Base-by-base conservation (phyloP, 1,139 yeast species). In the Kurtzmaniella quercitrusa region DNA sequence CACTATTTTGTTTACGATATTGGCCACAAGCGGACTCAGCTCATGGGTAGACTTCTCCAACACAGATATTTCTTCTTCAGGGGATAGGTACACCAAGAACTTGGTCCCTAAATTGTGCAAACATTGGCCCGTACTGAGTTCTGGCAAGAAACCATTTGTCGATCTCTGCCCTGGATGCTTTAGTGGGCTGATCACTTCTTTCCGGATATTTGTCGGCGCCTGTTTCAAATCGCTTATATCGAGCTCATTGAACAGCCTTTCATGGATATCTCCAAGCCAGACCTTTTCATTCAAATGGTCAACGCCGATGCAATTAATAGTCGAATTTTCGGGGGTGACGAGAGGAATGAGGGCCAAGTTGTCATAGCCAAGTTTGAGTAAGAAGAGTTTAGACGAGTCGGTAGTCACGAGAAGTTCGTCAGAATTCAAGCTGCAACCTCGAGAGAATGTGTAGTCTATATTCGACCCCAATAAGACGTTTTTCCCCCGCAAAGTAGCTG, bases 381-480 rank as follows among this genome's bases (percentile, higher is more conserved):
- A 43, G 18, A 70, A 48, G 1, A 81, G 47, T 29, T 72, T 75
- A 3, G 76, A 75, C 8, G 55, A 51, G 40, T 70, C 73, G 0
- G 81, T 68, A 14, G 72, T 59, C 2, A 79, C 53, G 24, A 79
- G 51, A 2, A 79, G 34, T 41, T 72, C 74, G 25, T 66, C 66
- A n/a, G 50, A 53, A 44, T 66, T 68, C 33, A 75, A 49, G 15
- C 68, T 55, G 18, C 63, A 58, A 1, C 64, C 63, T 19, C 62
- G 65, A 2, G 73, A 65, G 53, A 83, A 82, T 43, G 69, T 73
- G 14, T 72, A 67, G 47, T 71, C 71, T 11, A 80, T 63, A 39
- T 65, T 66, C 10, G 61, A 63, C 0, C 82, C 83, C 41, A 83
- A 59, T 1, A 82, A 64, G 1, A 77, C 80, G 54, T 78, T 83